Conservation (phyloP, 257 asterid genomes). For the Eustoma russellianum region DNA sequence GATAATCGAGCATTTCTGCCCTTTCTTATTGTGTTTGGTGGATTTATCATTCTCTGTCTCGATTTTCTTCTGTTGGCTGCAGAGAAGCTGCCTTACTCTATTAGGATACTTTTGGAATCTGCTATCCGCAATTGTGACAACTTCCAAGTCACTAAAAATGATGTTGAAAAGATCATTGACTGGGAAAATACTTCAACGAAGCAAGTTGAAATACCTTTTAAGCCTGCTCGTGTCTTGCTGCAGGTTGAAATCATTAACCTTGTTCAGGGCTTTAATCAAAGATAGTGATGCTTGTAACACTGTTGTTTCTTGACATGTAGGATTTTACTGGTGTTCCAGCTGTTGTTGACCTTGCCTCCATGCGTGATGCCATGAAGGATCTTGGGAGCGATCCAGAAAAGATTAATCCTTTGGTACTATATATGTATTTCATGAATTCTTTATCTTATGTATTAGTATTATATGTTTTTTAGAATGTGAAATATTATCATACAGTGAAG, state of each 20-base stretch:
- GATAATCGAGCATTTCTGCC: too few relatives aligned
- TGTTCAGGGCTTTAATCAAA: not conserved
- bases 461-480: too few relatives aligned
- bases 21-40: too few relatives aligned
- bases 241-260: conserved; percentile 43
- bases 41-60: too few relatives aligned
- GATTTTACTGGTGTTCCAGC: conserved; percentile 98
- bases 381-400: conserved; percentile 73
- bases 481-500: too few relatives aligned
- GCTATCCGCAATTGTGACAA: conserved; percentile 85
- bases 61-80: conserved; percentile 5
- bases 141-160: conserved; percentile 73
- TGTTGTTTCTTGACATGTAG: conserved; percentile 21
- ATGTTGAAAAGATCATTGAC: conserved; percentile 76
- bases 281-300: conserved; percentile 1
- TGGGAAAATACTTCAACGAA: conserved; percentile 79
- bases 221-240: conserved; percentile 84
- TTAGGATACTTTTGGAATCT: conserved; percentile 67
- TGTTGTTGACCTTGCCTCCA: conserved; percentile 88
- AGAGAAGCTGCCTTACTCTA: conserved; percentile 77
- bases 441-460: too few relatives aligned
- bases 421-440: not conserved
- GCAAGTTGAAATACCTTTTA: conserved; percentile 88
- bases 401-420: conserved; percentile 79
- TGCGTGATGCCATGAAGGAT: conserved; percentile 87